Base-by-base conservation (phyloP, 2,329 filamentous ascomycete genomes). In the Herpomyces periplanetae region DNA sequence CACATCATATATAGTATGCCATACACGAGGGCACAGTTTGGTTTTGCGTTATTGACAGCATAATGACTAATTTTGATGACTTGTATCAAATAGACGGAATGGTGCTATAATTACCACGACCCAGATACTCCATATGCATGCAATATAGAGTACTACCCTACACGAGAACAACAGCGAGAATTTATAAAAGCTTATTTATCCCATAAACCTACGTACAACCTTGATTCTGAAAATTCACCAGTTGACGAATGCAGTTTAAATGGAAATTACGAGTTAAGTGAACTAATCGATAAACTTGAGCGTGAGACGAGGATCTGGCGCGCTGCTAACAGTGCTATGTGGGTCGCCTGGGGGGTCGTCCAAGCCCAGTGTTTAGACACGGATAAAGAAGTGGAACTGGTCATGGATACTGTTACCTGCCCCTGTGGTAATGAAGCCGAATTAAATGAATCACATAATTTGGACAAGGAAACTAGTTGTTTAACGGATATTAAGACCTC, bases 91-190 rank as follows among this genome's bases (percentile, higher is more conserved):
- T 20, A 53, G 49, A 56, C 68, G 1, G 80, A 96, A 40, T 96
- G 80, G 80, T 65, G 68, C 29, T 91, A 91, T 46, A 75, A 96
- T 39, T 96, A 96, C 39, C 73, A 88, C 34, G 59, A 80, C 33
- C 38, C 53, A 3, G 41, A 44, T 11, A 41, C 40, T 13, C 44
- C 68, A 0, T 56, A 54, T 41, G 52, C 46, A 11, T 75, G 66
- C 45, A 56, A 61, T 30, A 51, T 51, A 3, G 41, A 43, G 20
- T 38, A 42, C 20, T 96, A 87, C 37, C 80, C 80, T 0, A 68
- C 47, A 0, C 40, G 47, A 0, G 64, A 73, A 21, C 62, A 88
- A 36, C 80, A 88, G 34, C 50, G 51, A 24, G 62, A 63, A 13
- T 88, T 88, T 37, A 48, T 96, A 30, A 54, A 58, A 19, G 60